Evolutionary conservation across 257 asterid genomes (phyloP).

Genomic region (Verbena officinalis): DNA sequence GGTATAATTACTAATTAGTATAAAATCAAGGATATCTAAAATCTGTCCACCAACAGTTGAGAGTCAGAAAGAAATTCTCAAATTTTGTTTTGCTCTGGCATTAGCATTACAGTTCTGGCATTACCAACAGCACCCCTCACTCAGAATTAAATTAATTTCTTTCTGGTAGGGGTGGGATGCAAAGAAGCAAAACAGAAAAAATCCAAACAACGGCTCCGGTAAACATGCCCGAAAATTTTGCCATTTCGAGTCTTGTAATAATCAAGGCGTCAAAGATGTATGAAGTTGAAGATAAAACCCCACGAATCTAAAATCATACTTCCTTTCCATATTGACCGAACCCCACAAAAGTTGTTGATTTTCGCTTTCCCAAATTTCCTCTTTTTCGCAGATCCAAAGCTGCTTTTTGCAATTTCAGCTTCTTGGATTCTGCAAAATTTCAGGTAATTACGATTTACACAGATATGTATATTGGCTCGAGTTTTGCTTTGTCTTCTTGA

Average conservation of each 20-base stretch:
- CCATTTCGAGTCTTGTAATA: conserved; percentile 36
- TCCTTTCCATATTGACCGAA: conserved; percentile 18
- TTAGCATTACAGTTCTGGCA: too few species aligned
- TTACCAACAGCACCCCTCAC: too few species aligned
- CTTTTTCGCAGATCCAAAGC: conserved; percentile 38
- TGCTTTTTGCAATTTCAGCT: conserved; percentile 34
- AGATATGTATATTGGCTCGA: background rate
- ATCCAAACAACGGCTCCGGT: conserved; percentile 21
- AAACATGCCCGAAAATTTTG: conserved; percentile 19
- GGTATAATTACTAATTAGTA: too few species aligned
- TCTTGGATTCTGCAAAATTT: conserved; percentile 31
- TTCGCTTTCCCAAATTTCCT: conserved; percentile 15
- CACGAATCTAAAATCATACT: conserved; percentile 21
- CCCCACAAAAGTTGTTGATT: conserved; percentile 23
- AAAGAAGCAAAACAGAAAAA: background rate
- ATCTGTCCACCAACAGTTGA: too few species aligned
- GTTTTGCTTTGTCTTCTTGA: conserved; percentile 2
- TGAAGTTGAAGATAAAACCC: conserved; percentile 13
- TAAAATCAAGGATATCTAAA: too few species aligned
- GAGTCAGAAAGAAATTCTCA: too few species aligned
- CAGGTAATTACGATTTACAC: conserved; percentile 29
- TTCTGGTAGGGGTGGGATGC: conserved; percentile 4
- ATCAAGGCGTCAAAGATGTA: conserved; percentile 29
- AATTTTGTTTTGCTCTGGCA: too few species aligned
- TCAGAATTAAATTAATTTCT: too few species aligned